Conservation (phyloP, 2,329 filamentous ascomycete species). For the Ophiostoma ips region DNA sequence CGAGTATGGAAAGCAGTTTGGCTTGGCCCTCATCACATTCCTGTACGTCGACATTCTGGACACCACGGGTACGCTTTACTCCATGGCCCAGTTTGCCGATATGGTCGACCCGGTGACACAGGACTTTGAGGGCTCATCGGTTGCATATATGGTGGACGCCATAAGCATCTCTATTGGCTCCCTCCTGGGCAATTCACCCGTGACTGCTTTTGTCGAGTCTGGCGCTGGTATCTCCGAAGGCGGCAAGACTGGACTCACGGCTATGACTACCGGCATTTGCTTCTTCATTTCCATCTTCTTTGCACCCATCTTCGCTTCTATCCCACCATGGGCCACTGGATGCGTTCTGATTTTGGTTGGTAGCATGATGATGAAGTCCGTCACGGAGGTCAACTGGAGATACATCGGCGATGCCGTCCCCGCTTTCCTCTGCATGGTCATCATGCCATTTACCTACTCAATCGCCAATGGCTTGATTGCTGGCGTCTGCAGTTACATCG, state of each 20-base stretch:
- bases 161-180: slow-evolving; percentile 57
- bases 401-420: slow-evolving; percentile 65
- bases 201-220: slow-evolving; percentile 63
- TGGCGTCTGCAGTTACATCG: slow-evolving; percentile 39
- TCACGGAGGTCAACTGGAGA: slow-evolving; percentile 63
- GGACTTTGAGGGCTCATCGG: slow-evolving; percentile 72
- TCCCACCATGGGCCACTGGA: slow-evolving; percentile 66
- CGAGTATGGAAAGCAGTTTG: slow-evolving; percentile 47
- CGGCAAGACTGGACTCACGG: slow-evolving; percentile 58
- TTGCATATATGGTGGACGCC: slow-evolving; percentile 64
- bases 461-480: slow-evolving; percentile 66
- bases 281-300: slow-evolving; percentile 64
- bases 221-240: slow-evolving; percentile 65
- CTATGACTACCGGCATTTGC: slow-evolving; percentile 53
- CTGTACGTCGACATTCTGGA: slow-evolving; percentile 71
- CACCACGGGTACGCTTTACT: slow-evolving; percentile 63
- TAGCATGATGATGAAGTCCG: slow-evolving; percentile 64
- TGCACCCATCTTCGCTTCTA: slow-evolving; percentile 61
- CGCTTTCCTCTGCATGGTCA: slow-evolving; percentile 59
- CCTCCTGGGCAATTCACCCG: slow-evolving; percentile 54
- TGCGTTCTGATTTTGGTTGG: slow-evolving; percentile 61
- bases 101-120: slow-evolving; percentile 41
- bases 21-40: slow-evolving; percentile 60
- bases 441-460: slow-evolving; percentile 68
- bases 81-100: slow-evolving; percentile 59